Evolutionary conservation across 768 basidiomycete species (phyloP).

Genomic region (Dioszegia aurantiaca): DNA sequence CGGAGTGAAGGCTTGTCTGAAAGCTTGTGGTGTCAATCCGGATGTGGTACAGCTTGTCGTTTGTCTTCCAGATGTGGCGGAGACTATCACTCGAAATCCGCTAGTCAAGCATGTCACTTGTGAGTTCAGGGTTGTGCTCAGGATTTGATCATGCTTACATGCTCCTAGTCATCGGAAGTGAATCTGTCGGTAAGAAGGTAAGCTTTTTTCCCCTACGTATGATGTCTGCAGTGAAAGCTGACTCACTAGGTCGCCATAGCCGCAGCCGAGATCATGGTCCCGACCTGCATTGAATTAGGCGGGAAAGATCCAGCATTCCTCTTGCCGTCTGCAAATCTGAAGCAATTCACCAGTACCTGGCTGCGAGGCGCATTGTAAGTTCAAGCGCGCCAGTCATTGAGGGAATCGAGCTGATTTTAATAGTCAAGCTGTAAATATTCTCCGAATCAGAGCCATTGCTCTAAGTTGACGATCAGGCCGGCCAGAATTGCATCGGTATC

Average conservation of each 20-base stretch:
- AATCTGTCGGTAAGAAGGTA: conserved; percentile 55
- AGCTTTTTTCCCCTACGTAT: neutral
- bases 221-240: neutral
- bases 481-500: conserved; percentile 96
- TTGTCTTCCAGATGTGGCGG: conserved; percentile 84
- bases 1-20: conserved; percentile 72
- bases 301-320: conserved; percentile 93
- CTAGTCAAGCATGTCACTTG: conserved; percentile 83
- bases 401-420: neutral
- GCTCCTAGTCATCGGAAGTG: conserved; percentile 51
- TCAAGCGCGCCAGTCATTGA: too few relatives aligned
- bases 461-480: conserved; percentile 49
- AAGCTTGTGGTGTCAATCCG: conserved; percentile 73
- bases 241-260: conserved; percentile 63
- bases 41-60: conserved; percentile 88
- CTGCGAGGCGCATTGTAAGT: conserved; percentile 91
- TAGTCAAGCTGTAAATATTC: conserved; percentile 36
- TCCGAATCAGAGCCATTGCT: neutral
- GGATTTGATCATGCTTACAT: neutral
- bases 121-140: conserved; percentile 19
- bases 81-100: conserved; percentile 71
- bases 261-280: conserved; percentile 81
- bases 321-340: conserved; percentile 76
- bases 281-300: conserved; percentile 91
- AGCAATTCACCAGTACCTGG: conserved; percentile 75